Percentiles rank a stretch among this genome's conserved stretches.
phyloP scores from a whole-genome alignment of 1,284 basidiomycete species.

The Polyporus tsugae region DNA sequence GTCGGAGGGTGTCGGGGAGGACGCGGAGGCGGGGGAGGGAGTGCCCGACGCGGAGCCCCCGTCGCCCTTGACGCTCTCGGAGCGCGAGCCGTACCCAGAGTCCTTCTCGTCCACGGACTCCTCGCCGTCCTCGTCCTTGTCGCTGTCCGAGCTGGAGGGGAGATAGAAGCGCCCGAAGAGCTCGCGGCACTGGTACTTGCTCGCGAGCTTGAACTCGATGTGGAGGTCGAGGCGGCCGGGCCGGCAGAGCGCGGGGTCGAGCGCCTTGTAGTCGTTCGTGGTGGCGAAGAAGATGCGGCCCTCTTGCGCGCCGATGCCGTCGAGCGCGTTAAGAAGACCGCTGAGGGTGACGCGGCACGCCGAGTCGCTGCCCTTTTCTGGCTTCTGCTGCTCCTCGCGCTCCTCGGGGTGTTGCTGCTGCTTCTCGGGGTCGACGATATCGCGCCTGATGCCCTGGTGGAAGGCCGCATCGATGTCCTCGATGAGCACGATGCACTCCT shows the following conservation, averaged over 20 bases:
- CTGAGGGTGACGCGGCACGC: constrained; percentile 65
- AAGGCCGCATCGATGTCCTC: constrained; percentile 85
- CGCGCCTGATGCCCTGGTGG: constrained; percentile 62
- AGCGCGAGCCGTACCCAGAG: constrained; percentile 27
- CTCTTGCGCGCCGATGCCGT: constrained; percentile 80
- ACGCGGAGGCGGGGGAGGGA: constrained; percentile 13
- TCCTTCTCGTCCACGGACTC: constrained; percentile 30
- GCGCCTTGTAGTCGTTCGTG: constrained; percentile 72
- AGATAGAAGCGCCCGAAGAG: constrained; percentile 72
- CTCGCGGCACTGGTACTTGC: constrained; percentile 68
- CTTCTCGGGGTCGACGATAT: constrained; percentile 36
- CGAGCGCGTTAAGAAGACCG: constrained; percentile 77
- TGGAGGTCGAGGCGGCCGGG: constrained; percentile 85
- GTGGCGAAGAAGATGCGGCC: constrained; percentile 81
- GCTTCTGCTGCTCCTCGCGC: constrained; percentile 11
- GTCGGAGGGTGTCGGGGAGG: neutral
- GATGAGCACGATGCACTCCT: constrained; percentile 78
- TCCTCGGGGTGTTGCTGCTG: constrained; percentile 13
- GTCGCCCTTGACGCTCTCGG: constrained; percentile 20
- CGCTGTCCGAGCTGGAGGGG: constrained; percentile 39
- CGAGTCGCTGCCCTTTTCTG: constrained; percentile 24
- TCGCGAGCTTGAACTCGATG: constrained; percentile 75
- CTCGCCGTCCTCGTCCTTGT: constrained; percentile 3
- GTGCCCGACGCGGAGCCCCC: constrained; percentile 14
- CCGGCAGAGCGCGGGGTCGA: constrained; percentile 79